These are phyloP conservation scores for Fusarium secorum DNA, from an alignment of 2,329 filamentous ascomycete species.

Conservation along the genomic window DNA sequence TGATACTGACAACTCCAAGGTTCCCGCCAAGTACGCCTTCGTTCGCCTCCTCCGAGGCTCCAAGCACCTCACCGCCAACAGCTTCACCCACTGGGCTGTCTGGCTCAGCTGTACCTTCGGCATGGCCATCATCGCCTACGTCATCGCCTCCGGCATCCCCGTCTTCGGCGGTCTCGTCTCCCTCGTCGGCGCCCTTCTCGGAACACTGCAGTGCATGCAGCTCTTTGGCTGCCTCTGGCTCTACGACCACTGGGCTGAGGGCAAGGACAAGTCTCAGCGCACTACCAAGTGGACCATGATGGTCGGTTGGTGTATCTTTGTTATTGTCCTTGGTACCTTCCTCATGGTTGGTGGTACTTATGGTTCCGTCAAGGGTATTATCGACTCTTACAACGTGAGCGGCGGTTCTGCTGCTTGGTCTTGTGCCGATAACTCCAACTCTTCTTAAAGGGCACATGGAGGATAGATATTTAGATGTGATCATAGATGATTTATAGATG, in stretches of 20 bases:
- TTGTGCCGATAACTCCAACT: slow-evolving; percentile 54
- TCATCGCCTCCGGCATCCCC: slow-evolving; percentile 36
- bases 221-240: slow-evolving; percentile 44
- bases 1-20: neutral
- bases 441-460: neutral
- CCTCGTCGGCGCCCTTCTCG: slow-evolving; percentile 44
- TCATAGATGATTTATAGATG: slow-evolving; percentile 6
- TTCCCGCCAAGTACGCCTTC: slow-evolving; percentile 30
- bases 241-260: slow-evolving; percentile 41
- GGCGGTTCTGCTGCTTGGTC: slow-evolving; percentile 52
- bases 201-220: slow-evolving; percentile 44
- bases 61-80: slow-evolving; percentile 45
- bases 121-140: slow-evolving; percentile 41
- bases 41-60: slow-evolving; percentile 41
- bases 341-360: slow-evolving; percentile 56
- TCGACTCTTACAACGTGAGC: slow-evolving; percentile 45
- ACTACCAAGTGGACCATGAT: slow-evolving; percentile 26
- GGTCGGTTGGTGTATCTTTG: slow-evolving; percentile 19
- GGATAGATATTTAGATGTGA: neutral
- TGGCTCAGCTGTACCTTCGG: slow-evolving; percentile 45
- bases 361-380: slow-evolving; percentile 50
- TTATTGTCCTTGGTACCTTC: slow-evolving; percentile 44
- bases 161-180: slow-evolving; percentile 44
- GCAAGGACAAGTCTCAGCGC: slow-evolving; percentile 23
- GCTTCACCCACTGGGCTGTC: slow-evolving; percentile 42